phyloP scores from a whole-genome alignment of 805 yeast genomes.

The Clavispora carvajalis region DNA sequence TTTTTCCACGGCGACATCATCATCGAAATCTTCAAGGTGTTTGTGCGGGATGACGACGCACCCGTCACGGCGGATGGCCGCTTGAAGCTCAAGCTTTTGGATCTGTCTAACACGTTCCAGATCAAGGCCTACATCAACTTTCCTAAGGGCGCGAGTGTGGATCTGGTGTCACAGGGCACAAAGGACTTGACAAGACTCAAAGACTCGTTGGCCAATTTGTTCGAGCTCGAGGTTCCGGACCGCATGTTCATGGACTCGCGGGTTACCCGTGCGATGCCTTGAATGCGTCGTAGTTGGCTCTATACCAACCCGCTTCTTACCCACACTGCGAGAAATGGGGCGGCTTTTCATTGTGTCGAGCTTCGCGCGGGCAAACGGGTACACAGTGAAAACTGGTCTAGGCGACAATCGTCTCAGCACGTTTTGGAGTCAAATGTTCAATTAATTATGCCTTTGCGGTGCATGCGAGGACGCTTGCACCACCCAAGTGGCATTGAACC shows the following conservation, averaged over 20 bases:
- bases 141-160: slow-evolving; percentile 68
- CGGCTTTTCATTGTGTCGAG: too few relatives aligned
- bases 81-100: slow-evolving; percentile 36
- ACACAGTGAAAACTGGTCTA: too few relatives aligned
- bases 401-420: too few relatives aligned
- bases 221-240: slow-evolving; percentile 70
- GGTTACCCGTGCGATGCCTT: slow-evolving; percentile 20
- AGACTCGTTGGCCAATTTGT: slow-evolving; percentile 59
- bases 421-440: too few relatives aligned
- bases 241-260: slow-evolving; percentile 79
- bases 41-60: slow-evolving; percentile 30
- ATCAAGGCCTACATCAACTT: slow-evolving; percentile 68
- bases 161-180: slow-evolving; percentile 59
- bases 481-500: too few relatives aligned
- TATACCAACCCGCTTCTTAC: too few relatives aligned
- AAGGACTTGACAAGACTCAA: slow-evolving; percentile 59
- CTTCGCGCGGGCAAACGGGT: too few relatives aligned
- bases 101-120: slow-evolving; percentile 51
- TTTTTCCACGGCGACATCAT: slow-evolving; percentile 58
- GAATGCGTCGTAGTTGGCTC: too few relatives aligned
- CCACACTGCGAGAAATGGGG: too few relatives aligned
- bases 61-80: slow-evolving; percentile 17
- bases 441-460: too few relatives aligned
- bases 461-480: too few relatives aligned
- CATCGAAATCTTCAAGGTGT: slow-evolving; percentile 52